A percentile compares a stretch with the other conserved stretches of the same genome.
phyloP scores from a whole-genome alignment of 2,329 filamentous ascomycete genomes.

The Conoideocrella luteorostrata region DNA sequence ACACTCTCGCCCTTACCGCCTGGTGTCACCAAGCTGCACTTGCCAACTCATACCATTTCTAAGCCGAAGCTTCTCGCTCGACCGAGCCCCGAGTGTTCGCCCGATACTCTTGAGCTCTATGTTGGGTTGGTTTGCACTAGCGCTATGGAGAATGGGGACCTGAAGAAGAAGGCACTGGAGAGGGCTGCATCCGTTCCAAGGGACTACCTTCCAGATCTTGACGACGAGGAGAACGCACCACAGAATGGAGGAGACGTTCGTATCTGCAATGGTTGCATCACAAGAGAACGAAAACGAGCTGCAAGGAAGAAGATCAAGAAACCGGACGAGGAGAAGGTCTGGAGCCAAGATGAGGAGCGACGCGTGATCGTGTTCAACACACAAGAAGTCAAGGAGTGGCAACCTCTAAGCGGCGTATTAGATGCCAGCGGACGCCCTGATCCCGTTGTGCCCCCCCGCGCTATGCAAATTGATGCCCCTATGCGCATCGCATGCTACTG shows the following conservation, averaged over 20 bases:
- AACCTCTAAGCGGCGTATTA: slow-evolving; percentile 49
- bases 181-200: slow-evolving; percentile 39
- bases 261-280: slow-evolving; percentile 89
- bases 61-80: slow-evolving; percentile 88
- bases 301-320: slow-evolving; percentile 91
- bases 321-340: slow-evolving; percentile 83
- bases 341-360: slow-evolving; percentile 72
- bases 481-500: slow-evolving; percentile 99
- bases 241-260: slow-evolving; percentile 88
- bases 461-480: slow-evolving; percentile 74
- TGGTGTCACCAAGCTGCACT: slow-evolving; percentile 72
- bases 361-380: slow-evolving; percentile 90
- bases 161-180: slow-evolving; percentile 61
- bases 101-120: slow-evolving; percentile 72
- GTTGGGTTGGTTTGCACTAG: slow-evolving; percentile 86
- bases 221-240: slow-evolving; percentile 63
- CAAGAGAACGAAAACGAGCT: slow-evolving; percentile 82
- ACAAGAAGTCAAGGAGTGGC: slow-evolving; percentile 79
- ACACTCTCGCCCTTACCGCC: slow-evolving; percentile 68
- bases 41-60: slow-evolving; percentile 86
- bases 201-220: slow-evolving; percentile 28
- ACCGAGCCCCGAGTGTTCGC: slow-evolving; percentile 54
- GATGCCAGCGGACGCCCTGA: slow-evolving; percentile 36
- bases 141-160: slow-evolving; percentile 70
- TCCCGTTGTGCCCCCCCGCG: slow-evolving; percentile 45